Evolutionary conservation across 2,329 filamentous ascomycete species (phyloP), one percentile per base, ranked within the genome.

Genomic region (Mycogone perniciosa): DNA sequence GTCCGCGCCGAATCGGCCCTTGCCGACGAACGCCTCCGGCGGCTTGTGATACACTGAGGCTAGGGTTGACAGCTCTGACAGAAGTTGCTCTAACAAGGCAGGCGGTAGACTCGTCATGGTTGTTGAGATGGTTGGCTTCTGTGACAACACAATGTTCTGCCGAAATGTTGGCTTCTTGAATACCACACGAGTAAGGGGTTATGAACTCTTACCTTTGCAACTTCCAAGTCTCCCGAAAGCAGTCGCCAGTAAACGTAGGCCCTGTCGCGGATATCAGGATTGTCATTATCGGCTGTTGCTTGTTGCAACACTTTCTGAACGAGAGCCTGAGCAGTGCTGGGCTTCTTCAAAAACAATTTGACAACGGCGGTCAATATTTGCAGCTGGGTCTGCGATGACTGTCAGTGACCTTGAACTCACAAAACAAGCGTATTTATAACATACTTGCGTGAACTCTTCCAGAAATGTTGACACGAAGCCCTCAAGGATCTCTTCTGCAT

Each of bases 161-260:
- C 6, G 8, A 5, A 13, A 9, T 26, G 11, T 52, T 31, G 48
- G 46, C 11, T 43, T 20, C 20, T 20, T 20, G 20, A 20, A 20
- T 20, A 20, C 20, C 20, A 20, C 20, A 20, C 20, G 30, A n/a
- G 7, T n/a, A 20, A 20, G n/a, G 10, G 38, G 10, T n/a, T 13
- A 13, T 8, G n/a, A 6, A n/a, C 30, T 40, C 71, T 56, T 71
- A 86, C 85, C 79, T 95, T 96, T 52, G 93, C 90, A 55, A 95
- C 80, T 57, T 93, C 85, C 31, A 92, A 82, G 64, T 97, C 92
- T 51, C 89, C 93, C 26, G 93, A 97, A 7, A 99, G 76, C 46
- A 99, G 76, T 65, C 93, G 88, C 93, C 93, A 99, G 75, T 99
- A 99, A 38, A 97, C 89, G 65, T 97, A 99, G 50, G 93, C 93